Conservation (phyloP, 176 grass and related monocot genomes). For the Ampelocalamus luodianensis region DNA sequence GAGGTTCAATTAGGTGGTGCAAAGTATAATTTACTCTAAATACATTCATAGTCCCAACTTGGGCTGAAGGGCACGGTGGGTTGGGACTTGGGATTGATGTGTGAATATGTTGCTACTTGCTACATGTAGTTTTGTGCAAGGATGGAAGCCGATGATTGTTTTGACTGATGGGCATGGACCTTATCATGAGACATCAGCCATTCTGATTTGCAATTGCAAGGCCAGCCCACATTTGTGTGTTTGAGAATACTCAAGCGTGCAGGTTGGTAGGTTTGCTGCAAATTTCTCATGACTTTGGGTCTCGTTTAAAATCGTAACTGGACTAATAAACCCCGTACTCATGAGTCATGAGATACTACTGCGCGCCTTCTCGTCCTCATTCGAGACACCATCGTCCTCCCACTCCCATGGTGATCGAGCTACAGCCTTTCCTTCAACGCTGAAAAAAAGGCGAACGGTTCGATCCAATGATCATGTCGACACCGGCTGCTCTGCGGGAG, state of each 20-base stretch:
- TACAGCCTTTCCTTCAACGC: neutral
- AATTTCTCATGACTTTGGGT: conserved; percentile 39
- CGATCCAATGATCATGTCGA: neutral
- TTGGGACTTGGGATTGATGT: neutral
- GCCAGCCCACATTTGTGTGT: neutral
- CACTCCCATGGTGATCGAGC: conserved; percentile 21
- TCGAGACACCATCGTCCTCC: neutral
- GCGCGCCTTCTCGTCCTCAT: neutral
- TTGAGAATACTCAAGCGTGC: neutral
- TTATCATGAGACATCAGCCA: neutral
- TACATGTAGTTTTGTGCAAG: too few relatives aligned
- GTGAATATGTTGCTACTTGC: neutral
- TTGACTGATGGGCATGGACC: neutral
- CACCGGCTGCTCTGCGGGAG: conserved; percentile 23
- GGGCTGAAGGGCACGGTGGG: neutral
- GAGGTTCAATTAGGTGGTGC: too few relatives aligned
- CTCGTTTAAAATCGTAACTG: conserved; percentile 5
- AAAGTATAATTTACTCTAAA: too few relatives aligned
- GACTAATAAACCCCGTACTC: neutral
- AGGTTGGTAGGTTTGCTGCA: conserved; percentile 44
- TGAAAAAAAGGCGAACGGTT: neutral
- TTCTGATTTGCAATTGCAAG: neutral
- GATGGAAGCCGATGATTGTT: neutral
- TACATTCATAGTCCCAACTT: neutral
- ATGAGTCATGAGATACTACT: neutral